Percentiles rank a stretch among this genome's conserved stretches.
Evolutionary conservation across 306 rosid species (phyloP).

Genomic region (Spatholobus suberectus): DNA sequence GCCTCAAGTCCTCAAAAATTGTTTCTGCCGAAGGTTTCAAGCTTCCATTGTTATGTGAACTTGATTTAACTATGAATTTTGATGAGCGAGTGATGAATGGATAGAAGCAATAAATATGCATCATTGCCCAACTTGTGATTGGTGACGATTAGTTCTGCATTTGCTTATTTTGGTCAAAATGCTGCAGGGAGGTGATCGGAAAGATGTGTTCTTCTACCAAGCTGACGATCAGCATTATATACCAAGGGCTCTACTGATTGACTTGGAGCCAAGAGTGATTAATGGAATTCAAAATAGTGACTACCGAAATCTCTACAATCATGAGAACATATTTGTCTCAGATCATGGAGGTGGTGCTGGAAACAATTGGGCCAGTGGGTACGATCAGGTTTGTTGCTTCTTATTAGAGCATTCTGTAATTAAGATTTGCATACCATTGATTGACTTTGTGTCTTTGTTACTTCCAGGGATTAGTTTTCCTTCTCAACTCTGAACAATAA

Average conservation of each 20-base stretch:
- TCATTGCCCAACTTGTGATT: neutral
- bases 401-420: neutral
- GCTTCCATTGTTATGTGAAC: no score
- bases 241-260: conserved; percentile 91
- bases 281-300: conserved; percentile 96
- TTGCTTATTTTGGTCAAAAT: conserved; percentile 28
- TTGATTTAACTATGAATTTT: neutral
- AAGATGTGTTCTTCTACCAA: conserved; percentile 97
- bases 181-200: conserved; percentile 95
- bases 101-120: neutral
- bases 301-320: conserved; percentile 93
- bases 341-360: conserved; percentile 99
- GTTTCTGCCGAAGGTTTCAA: no score
- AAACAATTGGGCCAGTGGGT: conserved; percentile 98
- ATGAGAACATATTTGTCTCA: conserved; percentile 86
- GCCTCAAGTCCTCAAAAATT: no score
- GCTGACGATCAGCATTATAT: conserved; percentile 99
- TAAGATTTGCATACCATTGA: neutral
- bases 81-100: neutral
- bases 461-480: neutral
- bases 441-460: neutral
- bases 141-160: conserved; percentile 6
- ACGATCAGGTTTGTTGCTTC: conserved; percentile 75
- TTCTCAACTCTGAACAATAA: neutral
- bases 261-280: conserved; percentile 96